Conservation (phyloP, 2,329 filamentous ascomycete species). For the Cytospora paraplurivora region DNA sequence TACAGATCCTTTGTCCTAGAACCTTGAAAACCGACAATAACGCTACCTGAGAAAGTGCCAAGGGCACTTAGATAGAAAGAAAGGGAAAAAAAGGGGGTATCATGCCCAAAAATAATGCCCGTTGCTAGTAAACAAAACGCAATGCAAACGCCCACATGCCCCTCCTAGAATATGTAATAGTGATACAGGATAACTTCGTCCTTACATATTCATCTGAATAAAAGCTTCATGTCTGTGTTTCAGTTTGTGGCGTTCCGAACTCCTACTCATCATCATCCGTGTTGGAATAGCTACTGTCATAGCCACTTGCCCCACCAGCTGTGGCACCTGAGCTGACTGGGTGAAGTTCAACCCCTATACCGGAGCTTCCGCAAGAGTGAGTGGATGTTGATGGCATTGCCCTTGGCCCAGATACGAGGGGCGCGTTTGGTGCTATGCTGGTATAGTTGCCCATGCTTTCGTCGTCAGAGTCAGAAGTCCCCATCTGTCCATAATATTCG, state of each 20-base stretch:
- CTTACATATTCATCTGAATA: neutral
- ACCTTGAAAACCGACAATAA: too few species aligned
- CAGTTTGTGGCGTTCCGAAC: neutral
- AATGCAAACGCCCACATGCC: neutral
- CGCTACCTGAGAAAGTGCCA: neutral
- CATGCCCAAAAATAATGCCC: neutral
- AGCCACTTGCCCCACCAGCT: conserved; percentile 43
- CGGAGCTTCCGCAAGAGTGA: neutral
- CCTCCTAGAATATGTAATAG: neutral
- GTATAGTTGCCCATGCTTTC: conserved; percentile 26
- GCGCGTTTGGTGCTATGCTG: neutral
- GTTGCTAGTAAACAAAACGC: neutral
- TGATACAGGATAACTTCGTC: neutral
- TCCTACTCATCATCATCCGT: conserved; percentile 28
- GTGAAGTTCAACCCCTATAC: conserved; percentile 27
- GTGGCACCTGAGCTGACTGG: conserved; percentile 45
- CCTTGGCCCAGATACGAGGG: neutral
- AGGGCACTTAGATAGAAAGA: neutral
- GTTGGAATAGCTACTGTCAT: conserved; percentile 37
- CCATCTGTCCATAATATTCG: conserved; percentile 44
- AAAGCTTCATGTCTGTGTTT: neutral
- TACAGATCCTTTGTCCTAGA: neutral
- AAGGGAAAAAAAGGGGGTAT: neutral
- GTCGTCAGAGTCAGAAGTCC: conserved; percentile 43
- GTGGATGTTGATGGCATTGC: conserved; percentile 5